These are phyloP conservation scores for Mortierella hygrophila DNA, from an alignment of 192 early-diverging fungal species.

Conservation along the genomic window DNA sequence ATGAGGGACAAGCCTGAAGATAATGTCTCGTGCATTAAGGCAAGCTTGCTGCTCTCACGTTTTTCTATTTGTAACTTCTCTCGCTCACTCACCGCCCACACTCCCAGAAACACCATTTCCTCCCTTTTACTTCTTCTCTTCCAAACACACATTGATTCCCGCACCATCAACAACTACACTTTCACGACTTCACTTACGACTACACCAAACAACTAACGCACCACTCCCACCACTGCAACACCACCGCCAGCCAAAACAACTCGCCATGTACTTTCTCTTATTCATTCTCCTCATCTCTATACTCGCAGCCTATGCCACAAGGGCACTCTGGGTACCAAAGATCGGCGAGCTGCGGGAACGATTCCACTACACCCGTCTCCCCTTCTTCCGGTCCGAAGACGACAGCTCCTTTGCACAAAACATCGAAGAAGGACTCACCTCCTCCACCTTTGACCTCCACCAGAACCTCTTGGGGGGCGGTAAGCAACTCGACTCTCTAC, in stretches of 20 bases:
- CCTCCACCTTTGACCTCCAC: slow-evolving; percentile 65
- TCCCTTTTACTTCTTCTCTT: not conserved
- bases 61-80: not conserved
- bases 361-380: slow-evolving; percentile 61
- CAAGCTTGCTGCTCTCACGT: not conserved
- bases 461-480: slow-evolving; percentile 66
- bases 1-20: no score
- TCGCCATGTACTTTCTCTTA: slow-evolving; percentile 28
- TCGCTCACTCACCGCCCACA: not conserved
- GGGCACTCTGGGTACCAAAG: slow-evolving; percentile 39
- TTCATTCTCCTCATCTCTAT: slow-evolving; percentile 34
- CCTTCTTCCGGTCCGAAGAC: slow-evolving; percentile 58
- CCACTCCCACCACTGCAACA: not conserved
- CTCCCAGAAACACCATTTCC: not conserved
- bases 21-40: not conserved
- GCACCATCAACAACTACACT: not conserved
- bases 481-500: slow-evolving; percentile 1
- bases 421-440: slow-evolving; percentile 69
- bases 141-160: not conserved
- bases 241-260: not conserved
- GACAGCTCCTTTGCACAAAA: slow-evolving; percentile 64
- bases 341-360: slow-evolving; percentile 41
- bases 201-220: not conserved
- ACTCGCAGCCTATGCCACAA: slow-evolving; percentile 26
- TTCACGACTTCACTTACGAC: not conserved